Evolutionary conservation across 768 basidiomycete genomes (phyloP).

Genomic region (Boletus insuetus): DNA sequence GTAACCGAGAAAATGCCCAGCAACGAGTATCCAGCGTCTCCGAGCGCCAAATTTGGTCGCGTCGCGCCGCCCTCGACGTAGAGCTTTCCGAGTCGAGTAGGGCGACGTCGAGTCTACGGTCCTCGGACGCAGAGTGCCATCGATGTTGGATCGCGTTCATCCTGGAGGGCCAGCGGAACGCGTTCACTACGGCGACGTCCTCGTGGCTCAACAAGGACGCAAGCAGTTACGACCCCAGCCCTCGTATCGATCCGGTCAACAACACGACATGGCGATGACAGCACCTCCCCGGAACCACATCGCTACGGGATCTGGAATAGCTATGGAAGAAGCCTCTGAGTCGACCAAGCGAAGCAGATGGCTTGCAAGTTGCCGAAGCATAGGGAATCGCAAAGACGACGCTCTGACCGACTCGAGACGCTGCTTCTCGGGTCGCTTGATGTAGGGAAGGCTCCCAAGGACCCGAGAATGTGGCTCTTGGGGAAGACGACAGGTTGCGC

Average conservation of each 20-base stretch:
- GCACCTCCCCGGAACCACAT: neutral
- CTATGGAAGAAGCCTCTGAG: neutral
- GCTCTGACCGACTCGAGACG: constrained; percentile 31
- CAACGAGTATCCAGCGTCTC: neutral
- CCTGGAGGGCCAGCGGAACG: constrained; percentile 25
- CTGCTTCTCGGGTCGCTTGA: constrained; percentile 6
- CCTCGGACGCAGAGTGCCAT: constrained; percentile 19
- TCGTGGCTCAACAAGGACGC: constrained; percentile 34
- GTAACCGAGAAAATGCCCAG: no score
- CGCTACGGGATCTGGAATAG: neutral
- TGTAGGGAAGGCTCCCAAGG: constrained; percentile 19
- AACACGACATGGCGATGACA: constrained; percentile 28
- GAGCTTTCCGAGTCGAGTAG: constrained; percentile 24
- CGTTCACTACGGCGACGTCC: constrained; percentile 29
- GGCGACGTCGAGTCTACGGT: constrained; percentile 24
- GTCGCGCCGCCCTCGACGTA: constrained; percentile 30
- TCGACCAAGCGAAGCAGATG: constrained; percentile 17
- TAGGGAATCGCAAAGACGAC: constrained; percentile 46
- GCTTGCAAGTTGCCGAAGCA: constrained; percentile 30
- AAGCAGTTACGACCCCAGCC: constrained; percentile 34
- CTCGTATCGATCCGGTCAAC: constrained; percentile 33
- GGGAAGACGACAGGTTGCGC: constrained; percentile 35
- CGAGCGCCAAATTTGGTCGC: constrained; percentile 22
- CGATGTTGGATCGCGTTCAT: constrained; percentile 9
- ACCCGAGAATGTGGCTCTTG: constrained; percentile 36